These are phyloP conservation scores for Pythium vanterpoolii DNA, from an alignment of 352 stramenopile species.

Conservation along the genomic window DNA sequence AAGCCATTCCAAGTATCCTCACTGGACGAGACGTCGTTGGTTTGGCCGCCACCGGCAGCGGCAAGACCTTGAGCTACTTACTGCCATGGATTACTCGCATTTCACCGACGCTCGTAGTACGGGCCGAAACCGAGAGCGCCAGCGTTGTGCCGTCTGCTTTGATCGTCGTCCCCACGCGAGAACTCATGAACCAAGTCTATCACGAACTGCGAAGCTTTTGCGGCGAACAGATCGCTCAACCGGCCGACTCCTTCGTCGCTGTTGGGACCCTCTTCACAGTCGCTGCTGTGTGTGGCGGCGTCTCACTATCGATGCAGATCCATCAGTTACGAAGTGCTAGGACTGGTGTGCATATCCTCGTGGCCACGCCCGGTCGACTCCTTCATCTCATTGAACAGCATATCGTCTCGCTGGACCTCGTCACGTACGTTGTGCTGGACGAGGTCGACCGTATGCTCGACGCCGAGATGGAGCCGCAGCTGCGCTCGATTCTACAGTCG, in stretches of 20 bases:
- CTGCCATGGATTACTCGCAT: conserved; percentile 71
- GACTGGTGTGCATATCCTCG: conserved; percentile 21
- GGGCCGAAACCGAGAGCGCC: conserved; percentile 35
- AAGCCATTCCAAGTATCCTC: conserved; percentile 85
- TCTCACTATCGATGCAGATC: conserved; percentile 34
- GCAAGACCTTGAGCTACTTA: conserved; percentile 97
- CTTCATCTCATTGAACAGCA: conserved; percentile 40
- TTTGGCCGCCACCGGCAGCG: conserved; percentile 92
- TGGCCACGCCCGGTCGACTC: conserved; percentile 59
- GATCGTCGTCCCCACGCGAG: conserved; percentile 93
- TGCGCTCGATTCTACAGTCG: conserved; percentile 91
- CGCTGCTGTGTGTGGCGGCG: conserved; percentile 54
- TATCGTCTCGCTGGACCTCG: conserved; percentile 11
- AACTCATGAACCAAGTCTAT: conserved; percentile 95
- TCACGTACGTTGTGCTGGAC: conserved; percentile 88
- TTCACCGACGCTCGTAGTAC: background rate
- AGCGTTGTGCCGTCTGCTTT: conserved; percentile 46
- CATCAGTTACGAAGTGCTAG: conserved; percentile 30
- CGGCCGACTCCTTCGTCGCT: background rate
- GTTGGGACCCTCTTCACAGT: conserved; percentile 15
- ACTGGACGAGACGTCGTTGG: conserved; percentile 90
- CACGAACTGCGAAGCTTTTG: conserved; percentile 55
- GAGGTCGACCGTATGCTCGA: conserved; percentile 97
- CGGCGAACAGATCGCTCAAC: background rate
- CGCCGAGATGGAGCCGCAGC: conserved; percentile 86